These are phyloP conservation scores for Pseudogymnoascus sp. DNA, from an alignment of 2,329 filamentous ascomycete genomes.

Conservation along the genomic window DNA sequence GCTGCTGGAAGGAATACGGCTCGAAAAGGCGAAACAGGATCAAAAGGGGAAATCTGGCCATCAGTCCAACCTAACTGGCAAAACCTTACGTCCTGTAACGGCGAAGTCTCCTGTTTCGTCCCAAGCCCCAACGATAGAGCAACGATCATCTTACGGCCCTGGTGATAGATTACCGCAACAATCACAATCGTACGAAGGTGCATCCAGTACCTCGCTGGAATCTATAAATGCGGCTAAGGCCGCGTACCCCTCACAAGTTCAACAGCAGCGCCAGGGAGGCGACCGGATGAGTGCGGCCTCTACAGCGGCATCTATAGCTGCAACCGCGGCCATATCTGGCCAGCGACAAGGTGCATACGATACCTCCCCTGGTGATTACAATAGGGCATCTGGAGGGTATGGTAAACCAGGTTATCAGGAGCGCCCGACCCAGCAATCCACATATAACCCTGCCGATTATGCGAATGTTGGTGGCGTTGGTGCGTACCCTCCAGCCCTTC, in stretches of 20 bases:
- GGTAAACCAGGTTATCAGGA: slow-evolving; percentile 19
- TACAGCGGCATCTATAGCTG: slow-evolving; percentile 44
- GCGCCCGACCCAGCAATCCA: slow-evolving; percentile 43
- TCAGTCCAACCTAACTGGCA: slow-evolving; percentile 20
- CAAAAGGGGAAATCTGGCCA: slow-evolving; percentile 29
- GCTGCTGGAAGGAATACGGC: slow-evolving; percentile 78
- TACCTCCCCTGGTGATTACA: slow-evolving; percentile 27
- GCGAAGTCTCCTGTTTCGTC: slow-evolving; percentile 14
- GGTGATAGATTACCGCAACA: slow-evolving; percentile 22
- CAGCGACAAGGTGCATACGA: slow-evolving; percentile 24
- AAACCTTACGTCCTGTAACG: slow-evolving; percentile 22
- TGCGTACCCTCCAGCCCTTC: slow-evolving; percentile 37
- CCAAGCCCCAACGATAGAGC: slow-evolving; percentile 20
- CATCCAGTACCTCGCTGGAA: slow-evolving; percentile 38
- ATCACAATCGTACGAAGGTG: slow-evolving; percentile 30
- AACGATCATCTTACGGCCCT: slow-evolving; percentile 25
- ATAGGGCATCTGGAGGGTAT: slow-evolving; percentile 19
- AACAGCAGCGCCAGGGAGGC: slow-evolving; percentile 37
- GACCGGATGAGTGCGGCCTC: slow-evolving; percentile 44
- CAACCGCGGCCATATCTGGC: slow-evolving; percentile 50
- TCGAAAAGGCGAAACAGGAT: slow-evolving; percentile 59
- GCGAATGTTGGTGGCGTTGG: slow-evolving; percentile 51
- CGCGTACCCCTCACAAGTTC: slow-evolving; percentile 41
- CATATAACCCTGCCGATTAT: slow-evolving; percentile 73
- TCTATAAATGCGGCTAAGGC: slow-evolving; percentile 56